Conservation (phyloP, 768 basidiomycete species). For the Serendipita vermifera region DNA sequence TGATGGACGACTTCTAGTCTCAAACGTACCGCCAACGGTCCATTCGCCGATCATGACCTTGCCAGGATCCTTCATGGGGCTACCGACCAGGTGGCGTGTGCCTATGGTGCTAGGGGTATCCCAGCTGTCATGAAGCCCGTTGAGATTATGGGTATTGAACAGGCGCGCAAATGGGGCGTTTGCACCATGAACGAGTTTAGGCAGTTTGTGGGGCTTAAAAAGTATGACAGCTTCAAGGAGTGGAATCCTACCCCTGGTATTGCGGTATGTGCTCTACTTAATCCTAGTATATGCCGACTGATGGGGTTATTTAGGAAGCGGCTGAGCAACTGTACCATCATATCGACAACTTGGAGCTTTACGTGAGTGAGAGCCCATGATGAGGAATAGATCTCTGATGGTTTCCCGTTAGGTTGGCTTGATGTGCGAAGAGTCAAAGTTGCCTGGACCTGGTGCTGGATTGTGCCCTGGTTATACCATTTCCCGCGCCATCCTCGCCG, state of each 20-base stretch:
- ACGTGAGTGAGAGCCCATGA: slow-evolving; percentile 32
- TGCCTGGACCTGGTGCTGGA: slow-evolving; percentile 52
- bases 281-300: slow-evolving; percentile 11
- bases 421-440: slow-evolving; percentile 61
- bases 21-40: slow-evolving; percentile 45
- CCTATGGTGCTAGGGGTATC: slow-evolving; percentile 56
- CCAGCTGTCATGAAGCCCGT: slow-evolving; percentile 52
- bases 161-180: slow-evolving; percentile 53
- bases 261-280: slow-evolving; percentile 25
- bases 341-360: slow-evolving; percentile 68
- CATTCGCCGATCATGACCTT: slow-evolving; percentile 50
- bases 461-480: slow-evolving; percentile 75
- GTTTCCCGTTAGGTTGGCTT: slow-evolving; percentile 37
- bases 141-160: slow-evolving; percentile 56
- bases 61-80: slow-evolving; percentile 50
- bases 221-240: slow-evolving; percentile 19
- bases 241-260: slow-evolving; percentile 27
- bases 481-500: slow-evolving; percentile 69
- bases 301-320: slow-evolving; percentile 31
- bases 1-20: no score
- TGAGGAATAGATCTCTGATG: background rate
- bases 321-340: slow-evolving; percentile 55
- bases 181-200: slow-evolving; percentile 45
- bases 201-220: slow-evolving; percentile 23
- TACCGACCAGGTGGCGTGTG: slow-evolving; percentile 43